Evolutionary conservation across 148 eudicot genomes (phyloP).

Genomic region (Rhododendron vialii): DNA sequence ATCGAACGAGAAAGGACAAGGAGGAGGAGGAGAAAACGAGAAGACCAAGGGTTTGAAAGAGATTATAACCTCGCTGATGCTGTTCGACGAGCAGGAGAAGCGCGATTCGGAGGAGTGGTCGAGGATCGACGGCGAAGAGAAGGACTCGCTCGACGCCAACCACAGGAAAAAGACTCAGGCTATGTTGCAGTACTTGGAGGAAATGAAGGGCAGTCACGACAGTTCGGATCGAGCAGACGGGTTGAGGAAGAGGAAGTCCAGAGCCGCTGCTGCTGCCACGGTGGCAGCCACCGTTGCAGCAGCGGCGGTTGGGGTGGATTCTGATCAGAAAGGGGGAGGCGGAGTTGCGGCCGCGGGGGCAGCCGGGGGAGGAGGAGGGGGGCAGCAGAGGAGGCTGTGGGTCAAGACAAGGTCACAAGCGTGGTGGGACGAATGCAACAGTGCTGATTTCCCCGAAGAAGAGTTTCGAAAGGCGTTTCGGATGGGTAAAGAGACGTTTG

Average conservation of each 20-base stretch:
- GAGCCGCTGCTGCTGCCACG: neutral
- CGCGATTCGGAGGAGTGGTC: constrained; percentile 39
- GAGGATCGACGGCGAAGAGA: constrained; percentile 28
- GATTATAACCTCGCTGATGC: constrained; percentile 48
- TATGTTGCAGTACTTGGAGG: constrained; percentile 45
- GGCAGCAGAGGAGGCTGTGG: constrained; percentile 40
- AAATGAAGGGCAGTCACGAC: constrained; percentile 25
- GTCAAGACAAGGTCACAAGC: constrained; percentile 63
- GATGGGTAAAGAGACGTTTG: constrained; percentile 81
- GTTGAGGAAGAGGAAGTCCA: neutral
- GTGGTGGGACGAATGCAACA: constrained; percentile 90
- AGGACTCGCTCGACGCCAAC: constrained; percentile 31
- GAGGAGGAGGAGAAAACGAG: neutral
- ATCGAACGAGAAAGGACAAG: neutral
- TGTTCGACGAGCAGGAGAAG: constrained; percentile 62
- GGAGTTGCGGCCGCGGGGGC: neutral
- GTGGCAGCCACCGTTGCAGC: neutral
- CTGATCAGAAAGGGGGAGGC: constrained; percentile 4
- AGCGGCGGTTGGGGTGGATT: constrained; percentile 8
- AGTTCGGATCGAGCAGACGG: constrained; percentile 27
- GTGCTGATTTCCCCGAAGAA: constrained; percentile 61
- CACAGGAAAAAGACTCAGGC: constrained; percentile 33
- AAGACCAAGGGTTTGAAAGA: constrained; percentile 45
- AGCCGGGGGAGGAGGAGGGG: constrained; percentile 9
- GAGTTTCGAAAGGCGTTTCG: constrained; percentile 67